Evolutionary conservation across 305 asterid species (phyloP).

Genomic region (Fraxinus dipetala): DNA sequence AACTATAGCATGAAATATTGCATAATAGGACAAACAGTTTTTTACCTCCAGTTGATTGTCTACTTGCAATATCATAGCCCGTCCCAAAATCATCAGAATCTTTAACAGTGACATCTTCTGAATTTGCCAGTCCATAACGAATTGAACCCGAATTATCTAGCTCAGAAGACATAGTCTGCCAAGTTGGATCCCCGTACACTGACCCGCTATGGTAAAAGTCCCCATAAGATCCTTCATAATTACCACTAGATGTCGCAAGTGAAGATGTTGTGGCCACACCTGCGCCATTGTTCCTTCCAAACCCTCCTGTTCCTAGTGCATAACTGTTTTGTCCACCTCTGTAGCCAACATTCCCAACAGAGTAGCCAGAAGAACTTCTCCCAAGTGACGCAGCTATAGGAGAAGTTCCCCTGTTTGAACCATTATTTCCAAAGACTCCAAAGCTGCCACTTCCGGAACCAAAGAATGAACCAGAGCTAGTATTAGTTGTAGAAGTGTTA

Average conservation of each 20-base stretch:
- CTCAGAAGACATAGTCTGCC: constrained; percentile 66
- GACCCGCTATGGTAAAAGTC: constrained; percentile 65
- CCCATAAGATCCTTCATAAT: constrained; percentile 60
- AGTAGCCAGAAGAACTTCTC: constrained; percentile 51
- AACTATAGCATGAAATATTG: constrained; percentile 4
- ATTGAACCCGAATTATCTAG: constrained; percentile 54
- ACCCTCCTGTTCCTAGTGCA: constrained; percentile 56
- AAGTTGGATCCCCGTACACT: constrained; percentile 63
- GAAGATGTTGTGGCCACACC: constrained; percentile 50
- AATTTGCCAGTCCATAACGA: constrained; percentile 65
- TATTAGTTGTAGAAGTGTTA: constrained; percentile 48
- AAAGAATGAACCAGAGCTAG: constrained; percentile 55
- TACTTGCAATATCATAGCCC: constrained; percentile 63
- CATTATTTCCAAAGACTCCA: constrained; percentile 70
- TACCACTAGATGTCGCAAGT: constrained; percentile 51
- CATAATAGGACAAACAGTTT: constrained; percentile 9
- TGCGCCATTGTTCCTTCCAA: constrained; percentile 48
- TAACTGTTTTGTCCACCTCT: constrained; percentile 59
- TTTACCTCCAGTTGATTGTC: constrained; percentile 78
- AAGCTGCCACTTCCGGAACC: constrained; percentile 59
- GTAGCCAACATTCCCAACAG: constrained; percentile 51
- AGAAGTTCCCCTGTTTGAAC: constrained; percentile 62
- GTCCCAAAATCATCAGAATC: constrained; percentile 68
- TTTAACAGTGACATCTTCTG: constrained; percentile 53
- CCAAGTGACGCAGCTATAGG: constrained; percentile 45